Evolutionary conservation across 2,329 filamentous ascomycete species (phyloP).

Genomic region (Ambrosiella cleistominuta): DNA sequence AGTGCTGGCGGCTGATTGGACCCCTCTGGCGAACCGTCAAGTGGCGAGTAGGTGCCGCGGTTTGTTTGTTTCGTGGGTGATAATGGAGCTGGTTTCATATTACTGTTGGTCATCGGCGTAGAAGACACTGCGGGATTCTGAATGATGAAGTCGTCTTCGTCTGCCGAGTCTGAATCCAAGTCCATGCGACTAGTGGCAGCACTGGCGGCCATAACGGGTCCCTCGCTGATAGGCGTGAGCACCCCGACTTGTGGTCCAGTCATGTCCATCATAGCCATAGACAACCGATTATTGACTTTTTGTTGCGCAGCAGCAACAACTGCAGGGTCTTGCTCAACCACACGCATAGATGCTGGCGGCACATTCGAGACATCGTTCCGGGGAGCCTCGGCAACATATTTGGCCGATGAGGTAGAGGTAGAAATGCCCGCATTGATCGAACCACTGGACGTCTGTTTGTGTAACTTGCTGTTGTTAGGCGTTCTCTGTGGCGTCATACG

Average conservation of each 20-base stretch:
- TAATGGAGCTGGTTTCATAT: slow-evolving; percentile 24
- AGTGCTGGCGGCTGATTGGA: slow-evolving; percentile 44
- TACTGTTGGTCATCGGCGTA: background rate
- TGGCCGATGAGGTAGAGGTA: slow-evolving; percentile 2
- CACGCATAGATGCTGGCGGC: slow-evolving; percentile 39
- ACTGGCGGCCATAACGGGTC: slow-evolving; percentile 24
- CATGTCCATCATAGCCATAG: slow-evolving; percentile 3
- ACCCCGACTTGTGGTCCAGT: background rate
- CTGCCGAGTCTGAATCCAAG: slow-evolving; percentile 49
- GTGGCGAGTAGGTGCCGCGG: slow-evolving; percentile 43
- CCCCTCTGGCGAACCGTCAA: slow-evolving; percentile 35
- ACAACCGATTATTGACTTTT: slow-evolving; percentile 6
- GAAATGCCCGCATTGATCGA: slow-evolving; percentile 21
- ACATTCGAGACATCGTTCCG: slow-evolving; percentile 37
- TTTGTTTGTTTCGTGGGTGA: slow-evolving; percentile 1
- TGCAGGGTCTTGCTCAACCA: slow-evolving; percentile 37
- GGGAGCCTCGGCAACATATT: slow-evolving; percentile 21
- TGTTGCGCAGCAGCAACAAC: slow-evolving; percentile 13
- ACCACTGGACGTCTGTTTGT: slow-evolving; percentile 45
- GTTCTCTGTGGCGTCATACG: slow-evolving; percentile 31
- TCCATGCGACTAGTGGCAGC: slow-evolving; percentile 42
- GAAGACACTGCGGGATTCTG: slow-evolving; percentile 13
- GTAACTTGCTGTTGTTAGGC: slow-evolving; percentile 41
- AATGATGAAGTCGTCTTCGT: slow-evolving; percentile 23
- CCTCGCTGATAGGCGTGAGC: slow-evolving; percentile 7